Base-by-base conservation (phyloP, 495 filamentous ascomycete genomes). In the Aspergillus asperescens region DNA sequence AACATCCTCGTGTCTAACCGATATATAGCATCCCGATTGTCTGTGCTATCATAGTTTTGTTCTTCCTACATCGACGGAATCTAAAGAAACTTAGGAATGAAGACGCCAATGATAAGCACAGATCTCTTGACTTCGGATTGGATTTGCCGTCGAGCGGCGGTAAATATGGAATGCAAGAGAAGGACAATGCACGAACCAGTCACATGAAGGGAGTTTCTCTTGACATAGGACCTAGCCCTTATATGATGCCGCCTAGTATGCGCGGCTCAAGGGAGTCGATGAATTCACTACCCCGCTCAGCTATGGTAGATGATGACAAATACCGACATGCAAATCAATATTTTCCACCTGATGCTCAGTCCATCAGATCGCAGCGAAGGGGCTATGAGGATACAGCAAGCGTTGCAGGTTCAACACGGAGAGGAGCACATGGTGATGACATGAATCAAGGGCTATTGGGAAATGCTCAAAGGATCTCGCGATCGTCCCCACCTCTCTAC, bases 111-210 rank as follows among this genome's bases (percentile, higher is more conserved):
- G 92, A 96, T 64, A 87, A 88, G 58, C 88, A 94, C 66, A 94
- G 86, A 62, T 95, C 89, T 2, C 79, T 97, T 62, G 93, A 98
- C 66, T 98, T 97, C 65, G 93, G 93, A 24, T 69, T 96, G 66
- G 88, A 74, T 41, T 64, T 80, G 9, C 54, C 62, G 18, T 48
- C 55, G 12, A 57, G 57, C 22, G 56, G 66, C 54, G 55, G 60
- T 8, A 61, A 50, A 35, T 74, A 77, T 10, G 32, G 32, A 49
- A 77, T 74, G 54, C 74, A 64, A 52, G 79, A 80, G 57, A 76
- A 81, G 40, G 45, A 45, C 5, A 58, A 73, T 9, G 5, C 16
- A 40, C 59, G 50, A 55, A 60, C 38, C 41, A 65, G 66, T 42
- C 82, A 81, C 50, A 64, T 75, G 22, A 78, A 83, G 37, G 90